These are phyloP conservation scores for Cydonia oblonga DNA, from an alignment of 331 rosid genomes.

Conservation along the genomic window DNA sequence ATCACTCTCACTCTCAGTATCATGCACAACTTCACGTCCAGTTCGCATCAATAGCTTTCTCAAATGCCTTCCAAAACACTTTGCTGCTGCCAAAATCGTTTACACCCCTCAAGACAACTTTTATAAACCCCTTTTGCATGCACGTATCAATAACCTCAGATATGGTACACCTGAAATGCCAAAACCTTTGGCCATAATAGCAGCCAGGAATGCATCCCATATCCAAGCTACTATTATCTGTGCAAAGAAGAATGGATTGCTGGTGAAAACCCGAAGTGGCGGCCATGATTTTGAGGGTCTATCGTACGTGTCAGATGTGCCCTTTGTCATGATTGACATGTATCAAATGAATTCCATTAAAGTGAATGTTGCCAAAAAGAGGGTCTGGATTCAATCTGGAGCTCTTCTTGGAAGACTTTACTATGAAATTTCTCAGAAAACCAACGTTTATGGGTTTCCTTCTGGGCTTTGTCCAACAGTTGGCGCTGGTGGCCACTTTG, in stretches of 20 bases:
- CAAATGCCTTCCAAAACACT: not conserved
- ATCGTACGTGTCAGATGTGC: not conserved
- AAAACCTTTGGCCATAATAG: slow-evolving; percentile 48
- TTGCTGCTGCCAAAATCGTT: not conserved
- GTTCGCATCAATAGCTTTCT: not conserved
- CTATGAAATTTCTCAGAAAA: not conserved
- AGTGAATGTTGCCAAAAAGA: not conserved
- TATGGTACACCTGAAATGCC: slow-evolving; percentile 33
- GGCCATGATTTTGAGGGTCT: slow-evolving; percentile 10
- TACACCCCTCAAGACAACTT: not conserved
- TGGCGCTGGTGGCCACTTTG: not conserved
- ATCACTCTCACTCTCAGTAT: not conserved
- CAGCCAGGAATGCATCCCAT: slow-evolving; percentile 32
- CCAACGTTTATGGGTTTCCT: not conserved
- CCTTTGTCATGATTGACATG: not conserved
- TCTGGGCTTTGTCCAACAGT: slow-evolving; percentile 2
- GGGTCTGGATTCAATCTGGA: not conserved
- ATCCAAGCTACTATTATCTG: slow-evolving; percentile 38
- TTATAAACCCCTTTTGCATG: slow-evolving; percentile 22
- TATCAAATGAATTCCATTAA: not conserved
- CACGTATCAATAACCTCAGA: slow-evolving; percentile 39
- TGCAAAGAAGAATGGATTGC: slow-evolving; percentile 24
- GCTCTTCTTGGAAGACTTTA: not conserved
- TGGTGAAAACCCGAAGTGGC: slow-evolving; percentile 27
- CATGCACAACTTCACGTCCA: not conserved